Conservation (phyloP, 2,329 filamentous ascomycete genomes). For the Pseudocercospora pini-densiflorae region DNA sequence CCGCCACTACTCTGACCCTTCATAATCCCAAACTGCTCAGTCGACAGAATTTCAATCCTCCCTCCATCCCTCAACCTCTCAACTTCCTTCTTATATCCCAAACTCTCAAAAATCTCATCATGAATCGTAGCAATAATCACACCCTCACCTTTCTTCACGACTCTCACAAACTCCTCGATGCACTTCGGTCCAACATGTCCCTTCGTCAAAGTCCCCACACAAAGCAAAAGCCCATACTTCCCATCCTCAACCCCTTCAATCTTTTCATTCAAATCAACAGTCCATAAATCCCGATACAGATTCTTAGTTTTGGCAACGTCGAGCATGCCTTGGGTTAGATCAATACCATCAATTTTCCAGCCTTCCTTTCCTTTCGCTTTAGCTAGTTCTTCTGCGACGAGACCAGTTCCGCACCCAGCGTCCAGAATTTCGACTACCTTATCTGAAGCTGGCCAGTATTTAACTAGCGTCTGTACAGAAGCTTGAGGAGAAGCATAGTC, state of each 20-base stretch:
- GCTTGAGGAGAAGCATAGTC: slow-evolving; percentile 20
- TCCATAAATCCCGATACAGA: slow-evolving; percentile 21
- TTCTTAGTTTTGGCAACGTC: slow-evolving; percentile 13
- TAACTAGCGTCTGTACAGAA: slow-evolving; percentile 13
- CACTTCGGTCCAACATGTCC: slow-evolving; percentile 24
- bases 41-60: slow-evolving; percentile 16
- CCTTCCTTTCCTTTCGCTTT: neutral
- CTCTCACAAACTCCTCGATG: slow-evolving; percentile 17
- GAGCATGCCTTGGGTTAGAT: slow-evolving; percentile 23
- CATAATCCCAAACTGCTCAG: slow-evolving; percentile 22
- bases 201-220: slow-evolving; percentile 28
- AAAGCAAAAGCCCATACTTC: slow-evolving; percentile 22
- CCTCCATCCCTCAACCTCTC: slow-evolving; percentile 14
- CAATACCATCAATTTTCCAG: slow-evolving; percentile 23
- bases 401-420: slow-evolving; percentile 25
- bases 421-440: slow-evolving; percentile 18
- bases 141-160: slow-evolving; percentile 21
- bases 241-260: slow-evolving; percentile 17
- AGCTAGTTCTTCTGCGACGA: slow-evolving; percentile 16
- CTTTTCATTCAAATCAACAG: slow-evolving; percentile 22
- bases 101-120: slow-evolving; percentile 26
- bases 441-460: neutral
- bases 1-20: slow-evolving; percentile 19
- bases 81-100: slow-evolving; percentile 20
- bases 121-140: slow-evolving; percentile 26